Percentiles rank a stretch among this genome's conserved stretches.
phyloP scores from a whole-genome alignment of 2,329 filamentous ascomycete genomes.

The Thelonectria discophora region DNA sequence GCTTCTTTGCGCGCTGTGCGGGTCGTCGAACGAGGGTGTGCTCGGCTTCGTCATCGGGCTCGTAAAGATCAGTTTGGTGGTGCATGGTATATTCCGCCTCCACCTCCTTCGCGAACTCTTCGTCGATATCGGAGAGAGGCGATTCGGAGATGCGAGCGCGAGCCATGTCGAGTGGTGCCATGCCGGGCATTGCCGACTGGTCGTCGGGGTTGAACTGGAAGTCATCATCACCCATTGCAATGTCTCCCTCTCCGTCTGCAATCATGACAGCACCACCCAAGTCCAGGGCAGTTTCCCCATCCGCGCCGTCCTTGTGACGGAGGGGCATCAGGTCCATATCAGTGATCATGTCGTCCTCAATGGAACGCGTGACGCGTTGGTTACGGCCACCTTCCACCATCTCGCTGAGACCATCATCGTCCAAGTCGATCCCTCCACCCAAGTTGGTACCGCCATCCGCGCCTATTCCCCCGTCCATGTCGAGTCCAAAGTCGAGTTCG shows the following conservation, averaged over 20 bases:
- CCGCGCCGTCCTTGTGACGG: conserved; percentile 64
- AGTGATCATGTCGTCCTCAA: conserved; percentile 75
- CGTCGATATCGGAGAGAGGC: conserved; percentile 74
- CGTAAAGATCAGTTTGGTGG: conserved; percentile 67
- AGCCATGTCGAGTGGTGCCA: conserved; percentile 57
- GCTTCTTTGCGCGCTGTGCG: conserved; percentile 76
- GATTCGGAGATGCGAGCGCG: conserved; percentile 74
- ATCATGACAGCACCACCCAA: conserved; percentile 66
- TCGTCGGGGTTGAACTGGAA: conserved; percentile 71
- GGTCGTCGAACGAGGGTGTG: conserved; percentile 70
- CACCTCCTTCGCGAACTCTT: conserved; percentile 67
- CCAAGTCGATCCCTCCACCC: too few species aligned
- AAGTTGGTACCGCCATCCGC: too few species aligned
- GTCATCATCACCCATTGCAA: conserved; percentile 69
- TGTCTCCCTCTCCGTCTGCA: conserved; percentile 70
- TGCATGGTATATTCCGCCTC: conserved; percentile 65
- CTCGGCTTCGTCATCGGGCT: conserved; percentile 66
- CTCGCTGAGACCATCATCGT: conserved; percentile 54
- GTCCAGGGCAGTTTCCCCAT: conserved; percentile 64
- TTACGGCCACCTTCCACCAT: conserved; percentile 93
- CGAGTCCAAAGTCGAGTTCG: conserved; percentile 78
- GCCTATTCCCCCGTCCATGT: conserved; percentile 66
- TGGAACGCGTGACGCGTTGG: conserved; percentile 65
- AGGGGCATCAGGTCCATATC: conserved; percentile 68
- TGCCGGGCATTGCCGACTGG: conserved; percentile 64